Conservation (phyloP, 2,329 filamentous ascomycete species). For the Microdochium nivale region DNA sequence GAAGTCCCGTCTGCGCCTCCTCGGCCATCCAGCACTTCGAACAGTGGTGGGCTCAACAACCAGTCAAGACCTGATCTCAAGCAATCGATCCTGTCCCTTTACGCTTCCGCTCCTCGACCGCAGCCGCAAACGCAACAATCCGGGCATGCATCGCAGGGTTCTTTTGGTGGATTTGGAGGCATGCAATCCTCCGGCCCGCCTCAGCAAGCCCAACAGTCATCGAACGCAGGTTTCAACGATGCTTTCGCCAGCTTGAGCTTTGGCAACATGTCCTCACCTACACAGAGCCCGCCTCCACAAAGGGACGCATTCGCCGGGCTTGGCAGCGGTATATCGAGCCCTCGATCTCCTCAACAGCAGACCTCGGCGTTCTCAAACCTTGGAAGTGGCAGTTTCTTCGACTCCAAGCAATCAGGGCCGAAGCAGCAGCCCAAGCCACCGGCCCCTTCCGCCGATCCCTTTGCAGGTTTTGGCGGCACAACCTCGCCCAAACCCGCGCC, state of each 20-base stretch:
- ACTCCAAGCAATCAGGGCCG: slow-evolving; percentile 57
- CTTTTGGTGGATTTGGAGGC: slow-evolving; percentile 65
- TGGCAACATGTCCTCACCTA: slow-evolving; percentile 32
- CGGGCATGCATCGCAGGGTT: slow-evolving; percentile 49
- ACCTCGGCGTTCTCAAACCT: slow-evolving; percentile 33
- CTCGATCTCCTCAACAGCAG: slow-evolving; percentile 28
- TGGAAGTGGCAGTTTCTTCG: slow-evolving; percentile 77
- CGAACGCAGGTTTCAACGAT: slow-evolving; percentile 63
- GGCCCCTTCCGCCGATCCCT: slow-evolving; percentile 45
- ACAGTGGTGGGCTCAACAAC: slow-evolving; percentile 47
- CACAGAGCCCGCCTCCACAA: slow-evolving; percentile 15
- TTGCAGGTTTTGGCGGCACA: slow-evolving; percentile 47
- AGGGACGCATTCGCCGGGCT: slow-evolving; percentile 28
- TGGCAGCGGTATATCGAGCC: slow-evolving; percentile 22
- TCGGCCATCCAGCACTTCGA: slow-evolving; percentile 73
- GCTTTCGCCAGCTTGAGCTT: slow-evolving; percentile 70
- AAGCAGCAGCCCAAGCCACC: slow-evolving; percentile 39
- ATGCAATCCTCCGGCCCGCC: slow-evolving; percentile 49
- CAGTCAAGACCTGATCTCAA: slow-evolving; percentile 88
- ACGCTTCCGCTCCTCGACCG: slow-evolving; percentile 76
- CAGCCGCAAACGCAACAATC: slow-evolving; percentile 45
- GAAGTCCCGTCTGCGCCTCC: slow-evolving; percentile 60
- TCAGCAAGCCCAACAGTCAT: slow-evolving; percentile 39
- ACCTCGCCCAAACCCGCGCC: slow-evolving; percentile 31
- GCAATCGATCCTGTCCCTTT: slow-evolving; percentile 92